Evolutionary conservation across 1,139 yeast species (phyloP), one percentile per base, ranked within the genome.

Genomic region (Geotrichum bryndzae): DNA sequence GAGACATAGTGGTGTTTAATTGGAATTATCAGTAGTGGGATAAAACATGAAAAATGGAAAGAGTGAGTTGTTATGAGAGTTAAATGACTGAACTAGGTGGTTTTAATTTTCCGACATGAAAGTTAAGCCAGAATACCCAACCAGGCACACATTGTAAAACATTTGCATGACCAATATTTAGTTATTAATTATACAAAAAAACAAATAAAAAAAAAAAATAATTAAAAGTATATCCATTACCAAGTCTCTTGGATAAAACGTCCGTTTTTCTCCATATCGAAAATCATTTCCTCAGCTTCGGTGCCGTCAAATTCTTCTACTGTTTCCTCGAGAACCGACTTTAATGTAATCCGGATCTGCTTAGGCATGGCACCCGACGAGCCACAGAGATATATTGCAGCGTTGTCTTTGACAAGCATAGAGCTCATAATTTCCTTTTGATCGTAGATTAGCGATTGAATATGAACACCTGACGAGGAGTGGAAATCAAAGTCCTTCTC

Each of bases 301-400:
- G 76, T 79, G 1, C 78, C 80, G 27, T 66, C 69, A 65, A 76
- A 72, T 3, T 79, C 80, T 10, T 64, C 62, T 8, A 53, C 51
- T 58, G 74, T 71, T 65, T 82, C 81, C 60, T 76, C 75, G 13
- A 90, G 68, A 27, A 87, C 82, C 41, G 83, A 86, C n/a, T 80
- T 80, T 25, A 92, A 71, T 0, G 97, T 92, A 25, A 88, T 74
- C 65, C 96, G 79, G 1, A 94, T 96, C 72, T 94, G 95, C 50
- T 86, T 81, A 0, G 99, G 99, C 99, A 94, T 95, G 66, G 85
- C 84, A 0, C 99, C 99, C 46, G 96, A 86, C 13, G 96, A 87
- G 0, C 99, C 97, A 77, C 99, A 92, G 1, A 94, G 79, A 72
- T 87, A 91, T 5, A 91, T 75, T 0, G 82, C 74, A 0, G 90